Percentiles rank a stretch among this genome's conserved stretches.
Evolutionary conservation across 768 basidiomycete species (phyloP).

Genomic region (Strobilomyces dryophilus): DNA sequence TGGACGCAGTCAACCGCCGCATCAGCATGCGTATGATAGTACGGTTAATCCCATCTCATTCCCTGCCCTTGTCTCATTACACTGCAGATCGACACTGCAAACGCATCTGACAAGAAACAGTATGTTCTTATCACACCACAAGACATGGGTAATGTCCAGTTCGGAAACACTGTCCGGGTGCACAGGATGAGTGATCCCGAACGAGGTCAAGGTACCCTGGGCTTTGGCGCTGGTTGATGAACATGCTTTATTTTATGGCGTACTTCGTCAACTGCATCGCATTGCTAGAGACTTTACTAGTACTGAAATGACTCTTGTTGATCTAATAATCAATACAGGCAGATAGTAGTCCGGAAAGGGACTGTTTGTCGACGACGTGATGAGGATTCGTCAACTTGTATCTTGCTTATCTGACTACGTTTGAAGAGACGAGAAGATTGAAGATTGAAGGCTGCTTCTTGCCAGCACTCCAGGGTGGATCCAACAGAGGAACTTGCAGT

Average conservation of each 20-base stretch:
- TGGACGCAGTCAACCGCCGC: constrained; percentile 89
- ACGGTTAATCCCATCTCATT: constrained; percentile 16
- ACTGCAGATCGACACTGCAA: constrained; percentile 81
- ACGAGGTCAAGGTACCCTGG: constrained; percentile 52
- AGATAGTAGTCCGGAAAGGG: too few relatives aligned
- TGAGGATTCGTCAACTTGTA: too few relatives aligned
- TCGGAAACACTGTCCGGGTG: constrained; percentile 69
- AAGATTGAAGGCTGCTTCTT: too few relatives aligned
- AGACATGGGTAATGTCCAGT: constrained; percentile 71
- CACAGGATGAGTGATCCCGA: constrained; percentile 78
- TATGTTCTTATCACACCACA: constrained; percentile 97
- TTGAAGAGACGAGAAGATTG: too few relatives aligned
- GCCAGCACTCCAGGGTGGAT: neutral
- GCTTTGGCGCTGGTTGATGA: constrained; percentile 24
- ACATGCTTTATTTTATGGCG: neutral
- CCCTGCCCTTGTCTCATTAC: constrained; percentile 2
- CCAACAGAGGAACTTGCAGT: too few relatives aligned
- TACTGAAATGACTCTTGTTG: too few relatives aligned
- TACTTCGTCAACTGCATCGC: neutral
- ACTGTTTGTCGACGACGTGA: too few relatives aligned
- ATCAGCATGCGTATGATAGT: constrained; percentile 97
- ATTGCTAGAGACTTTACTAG: too few relatives aligned
- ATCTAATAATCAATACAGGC: too few relatives aligned
- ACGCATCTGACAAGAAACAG: constrained; percentile 82
- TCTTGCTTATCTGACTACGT: too few relatives aligned